phyloP scores from a whole-genome alignment of 2,329 filamentous ascomycete species.

The Beauveria brongniartii region DNA sequence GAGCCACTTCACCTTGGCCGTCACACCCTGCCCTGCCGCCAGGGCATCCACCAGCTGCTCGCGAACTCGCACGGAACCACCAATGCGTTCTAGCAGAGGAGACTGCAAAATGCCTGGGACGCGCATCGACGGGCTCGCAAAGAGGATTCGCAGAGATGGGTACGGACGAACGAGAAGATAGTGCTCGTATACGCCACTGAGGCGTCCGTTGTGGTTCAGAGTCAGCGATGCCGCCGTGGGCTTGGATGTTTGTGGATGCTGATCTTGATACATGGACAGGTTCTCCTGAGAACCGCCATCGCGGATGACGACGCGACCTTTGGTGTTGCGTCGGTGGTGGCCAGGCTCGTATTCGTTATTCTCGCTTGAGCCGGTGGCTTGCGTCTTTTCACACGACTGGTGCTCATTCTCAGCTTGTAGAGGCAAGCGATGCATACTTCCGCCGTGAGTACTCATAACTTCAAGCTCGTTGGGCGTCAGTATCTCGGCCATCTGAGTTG shows the following conservation, averaged over 20 bases:
- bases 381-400: constrained; percentile 4
- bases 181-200: constrained; percentile 36
- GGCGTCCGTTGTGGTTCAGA: constrained; percentile 17
- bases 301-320: constrained; percentile 14
- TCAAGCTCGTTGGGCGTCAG: constrained; percentile 60
- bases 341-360: background rate
- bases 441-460: constrained; percentile 52
- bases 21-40: constrained; percentile 60
- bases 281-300: constrained; percentile 9
- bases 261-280: constrained; percentile 24
- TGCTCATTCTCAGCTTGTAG: constrained; percentile 4
- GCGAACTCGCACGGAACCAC: constrained; percentile 38
- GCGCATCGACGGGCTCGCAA: constrained; percentile 59
- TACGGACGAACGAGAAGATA: constrained; percentile 60
- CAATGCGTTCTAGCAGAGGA: constrained; percentile 45
- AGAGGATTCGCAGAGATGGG: constrained; percentile 58
- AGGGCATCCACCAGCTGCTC: constrained; percentile 50
- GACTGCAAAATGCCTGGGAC: constrained; percentile 60
- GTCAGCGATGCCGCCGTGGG: background rate
- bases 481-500: constrained; percentile 59
- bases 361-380: background rate
- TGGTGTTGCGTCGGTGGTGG: constrained; percentile 5
- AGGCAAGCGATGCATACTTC: constrained; percentile 47
- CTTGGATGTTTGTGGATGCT: background rate
- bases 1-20: constrained; percentile 67